A percentile compares a stretch with the other conserved stretches of the same genome.
Conservation (phyloP, 441 rosid species). For the Adansonia rubrostipa region DNA sequence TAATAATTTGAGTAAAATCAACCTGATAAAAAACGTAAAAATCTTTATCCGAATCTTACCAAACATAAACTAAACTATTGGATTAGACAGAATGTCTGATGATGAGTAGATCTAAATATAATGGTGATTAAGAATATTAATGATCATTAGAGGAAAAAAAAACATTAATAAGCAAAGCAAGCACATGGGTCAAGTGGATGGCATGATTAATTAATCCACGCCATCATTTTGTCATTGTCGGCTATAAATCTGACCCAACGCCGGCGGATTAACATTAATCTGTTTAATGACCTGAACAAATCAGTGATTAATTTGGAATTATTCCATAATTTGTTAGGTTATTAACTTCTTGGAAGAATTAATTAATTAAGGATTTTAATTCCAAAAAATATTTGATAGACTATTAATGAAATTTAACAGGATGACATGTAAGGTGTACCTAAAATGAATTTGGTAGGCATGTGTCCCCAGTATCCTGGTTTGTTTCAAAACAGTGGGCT, state of each 20-base stretch:
- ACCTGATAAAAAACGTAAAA: too few relatives aligned
- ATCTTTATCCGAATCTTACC: too few relatives aligned
- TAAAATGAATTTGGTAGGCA: too few relatives aligned
- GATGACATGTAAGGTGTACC: too few relatives aligned
- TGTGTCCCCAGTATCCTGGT: slow-evolving; percentile 8
- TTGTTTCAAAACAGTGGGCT: slow-evolving; percentile 33
- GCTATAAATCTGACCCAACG: not conserved
- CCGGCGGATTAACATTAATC: not conserved
- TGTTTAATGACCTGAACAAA: not conserved
- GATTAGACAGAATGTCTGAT: too few relatives aligned
- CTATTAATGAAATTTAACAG: too few relatives aligned
- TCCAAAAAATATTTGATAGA: too few relatives aligned
- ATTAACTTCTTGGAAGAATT: not conserved
- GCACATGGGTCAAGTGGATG: not conserved
- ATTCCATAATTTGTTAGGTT: not conserved
- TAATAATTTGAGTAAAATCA: too few relatives aligned
- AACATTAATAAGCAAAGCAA: not conserved
- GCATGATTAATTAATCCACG: not conserved
- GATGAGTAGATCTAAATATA: too few relatives aligned
- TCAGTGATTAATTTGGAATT: not conserved
- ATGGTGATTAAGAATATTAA: not conserved
- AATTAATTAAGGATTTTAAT: not conserved
- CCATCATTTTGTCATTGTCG: slow-evolving; percentile 12
- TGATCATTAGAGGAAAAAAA: slow-evolving; percentile 6
- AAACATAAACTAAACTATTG: too few relatives aligned